Conservation (phyloP, 1,284 basidiomycete genomes). For the Neolentinus lepideus region DNA sequence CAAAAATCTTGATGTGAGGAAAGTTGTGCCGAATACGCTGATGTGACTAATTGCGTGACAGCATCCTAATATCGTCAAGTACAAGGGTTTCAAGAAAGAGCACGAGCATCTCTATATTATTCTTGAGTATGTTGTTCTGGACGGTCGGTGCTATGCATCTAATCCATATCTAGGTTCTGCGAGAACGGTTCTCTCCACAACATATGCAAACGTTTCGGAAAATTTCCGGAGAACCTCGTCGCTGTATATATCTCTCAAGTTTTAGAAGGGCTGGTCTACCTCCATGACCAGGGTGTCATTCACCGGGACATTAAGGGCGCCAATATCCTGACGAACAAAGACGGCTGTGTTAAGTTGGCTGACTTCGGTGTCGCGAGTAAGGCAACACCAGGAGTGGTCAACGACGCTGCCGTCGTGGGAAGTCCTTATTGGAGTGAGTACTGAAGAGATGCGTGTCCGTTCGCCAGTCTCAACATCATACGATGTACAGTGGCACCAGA, state of each 20-base stretch:
- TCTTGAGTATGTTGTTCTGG: slow-evolving; percentile 54
- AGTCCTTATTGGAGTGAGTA: slow-evolving; percentile 94
- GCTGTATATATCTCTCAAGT: slow-evolving; percentile 95
- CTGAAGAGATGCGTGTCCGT: slow-evolving; percentile 8
- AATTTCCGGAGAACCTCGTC: slow-evolving; percentile 95
- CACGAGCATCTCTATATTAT: slow-evolving; percentile 94
- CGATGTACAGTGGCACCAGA: slow-evolving; percentile 81
- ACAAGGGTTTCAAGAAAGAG: slow-evolving; percentile 96
- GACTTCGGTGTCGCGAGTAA: slow-evolving; percentile 89
- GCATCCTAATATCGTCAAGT: slow-evolving; percentile 97
- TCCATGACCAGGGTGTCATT: slow-evolving; percentile 97
- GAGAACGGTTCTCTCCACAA: slow-evolving; percentile 96
- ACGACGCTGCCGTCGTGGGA: slow-evolving; percentile 88
- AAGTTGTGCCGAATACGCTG: not conserved
- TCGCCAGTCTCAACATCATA: slow-evolving; percentile 12
- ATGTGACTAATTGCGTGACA: slow-evolving; percentile 18
- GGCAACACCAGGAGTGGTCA: slow-evolving; percentile 62
- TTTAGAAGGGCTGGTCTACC: slow-evolving; percentile 87
- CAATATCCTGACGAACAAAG: slow-evolving; percentile 97
- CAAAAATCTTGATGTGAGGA: slow-evolving; percentile 86
- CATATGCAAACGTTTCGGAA: slow-evolving; percentile 95
- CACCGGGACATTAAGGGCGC: slow-evolving; percentile 99
- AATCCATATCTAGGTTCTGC: slow-evolving; percentile 62
- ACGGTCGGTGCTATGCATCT: slow-evolving; percentile 4
- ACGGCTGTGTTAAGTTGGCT: slow-evolving; percentile 92